Evolutionary conservation across 208 protist species (phyloP).

Genomic region (Leishmania major): DNA sequence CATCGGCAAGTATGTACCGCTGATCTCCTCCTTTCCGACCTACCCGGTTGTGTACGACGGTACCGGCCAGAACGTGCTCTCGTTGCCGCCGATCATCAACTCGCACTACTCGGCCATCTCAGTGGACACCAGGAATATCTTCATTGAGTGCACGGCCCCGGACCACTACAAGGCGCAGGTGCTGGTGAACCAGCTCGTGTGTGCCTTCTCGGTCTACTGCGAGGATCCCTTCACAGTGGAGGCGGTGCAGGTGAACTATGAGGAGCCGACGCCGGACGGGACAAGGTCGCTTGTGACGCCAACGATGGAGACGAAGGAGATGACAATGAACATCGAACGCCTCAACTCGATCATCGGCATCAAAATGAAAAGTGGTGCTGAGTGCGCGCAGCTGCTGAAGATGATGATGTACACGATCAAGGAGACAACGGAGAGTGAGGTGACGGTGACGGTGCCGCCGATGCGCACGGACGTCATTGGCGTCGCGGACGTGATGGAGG

Average conservation of each 20-base stretch:
- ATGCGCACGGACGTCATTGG: constrained; percentile 97
- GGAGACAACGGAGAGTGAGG: constrained; percentile 42
- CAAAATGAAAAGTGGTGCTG: constrained; percentile 58
- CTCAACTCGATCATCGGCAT: constrained; percentile 94
- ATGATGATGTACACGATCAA: constrained; percentile 92
- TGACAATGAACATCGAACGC: constrained; percentile 60
- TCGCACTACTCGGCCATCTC: constrained; percentile 97
- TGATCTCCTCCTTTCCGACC: constrained; percentile 68
- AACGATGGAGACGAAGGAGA: constrained; percentile 49
- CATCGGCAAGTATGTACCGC: constrained; percentile 86
- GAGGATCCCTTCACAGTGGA: constrained; percentile 89
- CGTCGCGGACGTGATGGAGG: constrained; percentile 97
- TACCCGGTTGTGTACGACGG: constrained; percentile 89
- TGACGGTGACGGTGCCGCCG: constrained; percentile 91
- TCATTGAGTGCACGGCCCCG: constrained; percentile 99
- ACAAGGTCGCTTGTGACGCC: constrained; percentile 72
- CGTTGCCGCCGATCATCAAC: constrained; percentile 99
- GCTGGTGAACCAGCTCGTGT: constrained; percentile 97
- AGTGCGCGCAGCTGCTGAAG: constrained; percentile 82
- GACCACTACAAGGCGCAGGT: constrained; percentile 97
- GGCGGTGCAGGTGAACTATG: constrained; percentile 85
- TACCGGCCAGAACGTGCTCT: constrained; percentile 87
- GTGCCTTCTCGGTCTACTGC: constrained; percentile 96
- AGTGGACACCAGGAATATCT: constrained; percentile 97
- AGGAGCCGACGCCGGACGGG: constrained; percentile 62